These are phyloP conservation scores for Nectriaceae sp. DNA, from an alignment of 2,329 filamentous ascomycete genomes.

Conservation along the genomic window DNA sequence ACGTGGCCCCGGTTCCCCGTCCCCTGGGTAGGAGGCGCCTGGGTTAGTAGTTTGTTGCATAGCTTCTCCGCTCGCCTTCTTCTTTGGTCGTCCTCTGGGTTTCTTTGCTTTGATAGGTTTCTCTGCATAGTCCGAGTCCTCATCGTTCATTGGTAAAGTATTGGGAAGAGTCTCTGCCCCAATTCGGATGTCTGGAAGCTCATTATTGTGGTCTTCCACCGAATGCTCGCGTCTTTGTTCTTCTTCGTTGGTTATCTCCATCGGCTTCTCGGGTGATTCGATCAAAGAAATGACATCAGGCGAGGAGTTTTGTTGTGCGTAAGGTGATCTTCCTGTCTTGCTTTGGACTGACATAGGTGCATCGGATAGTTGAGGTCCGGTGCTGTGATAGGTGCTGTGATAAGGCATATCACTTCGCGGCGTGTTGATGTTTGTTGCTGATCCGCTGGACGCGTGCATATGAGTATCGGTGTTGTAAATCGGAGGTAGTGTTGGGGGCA, in stretches of 20 bases:
- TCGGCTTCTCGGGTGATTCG: constrained; percentile 14
- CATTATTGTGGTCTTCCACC: constrained; percentile 4
- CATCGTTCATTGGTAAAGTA: not conserved
- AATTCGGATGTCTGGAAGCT: not conserved
- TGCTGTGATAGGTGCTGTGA: constrained; percentile 13
- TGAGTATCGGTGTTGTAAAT: constrained; percentile 18
- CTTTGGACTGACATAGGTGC: constrained; percentile 6
- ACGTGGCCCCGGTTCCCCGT: constrained; percentile 11
- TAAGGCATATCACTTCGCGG: constrained; percentile 26
- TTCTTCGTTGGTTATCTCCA: constrained; percentile 2
- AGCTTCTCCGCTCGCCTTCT: constrained; percentile 19
- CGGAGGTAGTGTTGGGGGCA: constrained; percentile 11
- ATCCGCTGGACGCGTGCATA: constrained; percentile 33
- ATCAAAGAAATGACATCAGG: constrained; percentile 24
- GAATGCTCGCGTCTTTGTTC: not conserved
- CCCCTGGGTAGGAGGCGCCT: constrained; percentile 3
- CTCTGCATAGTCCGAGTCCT: constrained; percentile 18
- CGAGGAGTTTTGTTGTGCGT: constrained; percentile 21
- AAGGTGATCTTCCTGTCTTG: constrained; percentile 1
- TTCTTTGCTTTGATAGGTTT: constrained; percentile 28
- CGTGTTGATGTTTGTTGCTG: constrained; percentile 39
- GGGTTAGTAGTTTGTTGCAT: constrained; percentile 9
- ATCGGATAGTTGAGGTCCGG: constrained; percentile 19
- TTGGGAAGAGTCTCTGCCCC: not conserved
- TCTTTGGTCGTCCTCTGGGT: constrained; percentile 35